A percentile compares a stretch with the other conserved stretches of the same genome.
These are phyloP conservation scores for Dacryopinax spathularia DNA, from an alignment of 768 basidiomycete species.

Conservation along the genomic window DNA sequence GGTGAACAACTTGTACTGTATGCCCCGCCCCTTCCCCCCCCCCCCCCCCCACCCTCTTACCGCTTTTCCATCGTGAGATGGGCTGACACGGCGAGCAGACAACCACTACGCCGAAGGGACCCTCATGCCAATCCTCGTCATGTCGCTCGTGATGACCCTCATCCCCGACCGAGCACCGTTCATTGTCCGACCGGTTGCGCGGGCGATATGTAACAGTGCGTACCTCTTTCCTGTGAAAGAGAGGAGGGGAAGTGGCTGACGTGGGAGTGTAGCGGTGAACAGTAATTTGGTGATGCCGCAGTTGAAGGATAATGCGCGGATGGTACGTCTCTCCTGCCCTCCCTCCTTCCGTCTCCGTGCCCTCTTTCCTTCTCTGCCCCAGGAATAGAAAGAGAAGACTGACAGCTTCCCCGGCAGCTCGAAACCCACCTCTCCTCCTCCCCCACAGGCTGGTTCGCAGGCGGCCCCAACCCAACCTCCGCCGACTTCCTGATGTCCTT, in stretches of 20 bases:
- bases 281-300: constrained; percentile 18
- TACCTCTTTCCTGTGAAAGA: neutral
- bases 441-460: constrained; percentile 24
- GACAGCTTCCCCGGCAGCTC: constrained; percentile 20
- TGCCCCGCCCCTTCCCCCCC: neutral
- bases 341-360: neutral
- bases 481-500: constrained; percentile 37
- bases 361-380: neutral
- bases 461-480: constrained; percentile 27
- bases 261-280: constrained; percentile 3
- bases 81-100: constrained; percentile 17
- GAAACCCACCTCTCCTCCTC: constrained; percentile 26
- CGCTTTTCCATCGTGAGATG: neutral
- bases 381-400: neutral
- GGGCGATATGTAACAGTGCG: constrained; percentile 4
- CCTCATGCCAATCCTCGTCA: constrained; percentile 29
- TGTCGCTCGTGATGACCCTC: constrained; percentile 24
- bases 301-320: constrained; percentile 17
- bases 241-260: neutral
- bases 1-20: constrained; percentile 12
- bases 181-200: constrained; percentile 23
- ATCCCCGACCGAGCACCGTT: constrained; percentile 25
- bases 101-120: constrained; percentile 32
- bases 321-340: constrained; percentile 16
- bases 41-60: neutral